Conservation (phyloP, 176 grass and related monocot species). For the Neostapfia colusana region DNA sequence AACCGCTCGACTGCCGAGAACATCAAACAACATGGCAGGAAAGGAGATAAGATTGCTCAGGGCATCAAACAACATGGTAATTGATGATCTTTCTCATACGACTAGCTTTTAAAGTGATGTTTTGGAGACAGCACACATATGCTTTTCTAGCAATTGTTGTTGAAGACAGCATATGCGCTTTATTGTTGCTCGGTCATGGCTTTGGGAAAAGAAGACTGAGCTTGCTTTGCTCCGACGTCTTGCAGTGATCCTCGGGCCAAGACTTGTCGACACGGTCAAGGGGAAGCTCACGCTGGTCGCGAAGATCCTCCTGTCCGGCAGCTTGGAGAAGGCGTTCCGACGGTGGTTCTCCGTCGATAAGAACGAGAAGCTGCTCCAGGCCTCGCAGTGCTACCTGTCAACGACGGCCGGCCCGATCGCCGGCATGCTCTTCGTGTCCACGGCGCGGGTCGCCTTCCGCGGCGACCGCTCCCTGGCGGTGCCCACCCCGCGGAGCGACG, state of each 20-base stretch:
- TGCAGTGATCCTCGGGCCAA: slow-evolving; percentile 62
- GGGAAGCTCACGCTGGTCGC: slow-evolving; percentile 64
- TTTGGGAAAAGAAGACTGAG: slow-evolving; percentile 30
- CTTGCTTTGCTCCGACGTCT: neutral
- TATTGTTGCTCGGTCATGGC: slow-evolving; percentile 19
- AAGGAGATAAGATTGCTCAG: slow-evolving; percentile 55
- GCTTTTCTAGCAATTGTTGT: neutral
- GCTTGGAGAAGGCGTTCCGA: slow-evolving; percentile 73
- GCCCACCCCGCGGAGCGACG: slow-evolving; percentile 42
- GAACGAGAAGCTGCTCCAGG: slow-evolving; percentile 59
- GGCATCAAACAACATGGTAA: slow-evolving; percentile 86
- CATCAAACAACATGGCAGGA: slow-evolving; percentile 55
- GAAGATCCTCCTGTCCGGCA: slow-evolving; percentile 69
- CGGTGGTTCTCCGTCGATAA: slow-evolving; percentile 61
- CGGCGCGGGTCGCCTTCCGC: slow-evolving; percentile 67
- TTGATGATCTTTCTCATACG: neutral
- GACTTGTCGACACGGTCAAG: slow-evolving; percentile 65
- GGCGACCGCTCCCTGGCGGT: slow-evolving; percentile 64
- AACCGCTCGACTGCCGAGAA: slow-evolving; percentile 26
- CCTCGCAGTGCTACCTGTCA: slow-evolving; percentile 81
- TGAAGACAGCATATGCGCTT: neutral
- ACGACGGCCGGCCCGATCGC: slow-evolving; percentile 79
- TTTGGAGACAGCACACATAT: neutral
- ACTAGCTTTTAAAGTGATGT: neutral
- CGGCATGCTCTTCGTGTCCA: slow-evolving; percentile 80